Conservation (phyloP, 805 yeast species). For the Pichia eremophila region DNA sequence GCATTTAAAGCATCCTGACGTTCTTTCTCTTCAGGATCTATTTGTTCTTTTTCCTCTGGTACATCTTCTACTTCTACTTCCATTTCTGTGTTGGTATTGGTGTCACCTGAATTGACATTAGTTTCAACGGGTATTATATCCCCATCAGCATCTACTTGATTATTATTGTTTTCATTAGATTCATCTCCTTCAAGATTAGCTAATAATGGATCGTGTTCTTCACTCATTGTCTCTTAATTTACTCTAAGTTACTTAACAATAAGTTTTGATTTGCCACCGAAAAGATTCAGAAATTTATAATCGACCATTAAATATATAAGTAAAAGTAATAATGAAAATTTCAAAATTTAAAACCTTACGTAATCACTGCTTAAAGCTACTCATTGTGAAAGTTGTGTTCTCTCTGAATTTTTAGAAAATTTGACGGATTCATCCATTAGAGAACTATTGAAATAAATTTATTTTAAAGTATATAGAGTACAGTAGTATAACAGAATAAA, state of each 20-base stretch:
- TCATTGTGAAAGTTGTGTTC: too few species aligned
- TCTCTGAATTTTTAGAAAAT: too few species aligned
- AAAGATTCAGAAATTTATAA: not conserved
- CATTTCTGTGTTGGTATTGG: not conserved
- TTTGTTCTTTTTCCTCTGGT: conserved; percentile 1
- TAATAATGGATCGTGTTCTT: conserved; percentile 67
- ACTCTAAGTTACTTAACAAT: too few species aligned
- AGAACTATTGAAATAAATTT: too few species aligned
- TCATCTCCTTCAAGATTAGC: conserved; percentile 47
- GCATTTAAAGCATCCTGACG: conserved; percentile 69
- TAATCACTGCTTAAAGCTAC: too few species aligned
- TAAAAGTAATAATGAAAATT: not conserved
- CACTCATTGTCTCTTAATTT: conserved; percentile 18
- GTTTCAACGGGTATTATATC: not conserved
- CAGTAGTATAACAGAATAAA: not conserved
- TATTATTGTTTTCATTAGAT: not conserved
- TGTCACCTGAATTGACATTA: not conserved
- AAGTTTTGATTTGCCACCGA: conserved; percentile 1
- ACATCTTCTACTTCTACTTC: not conserved
- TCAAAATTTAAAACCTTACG: too few species aligned
- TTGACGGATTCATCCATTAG: too few species aligned
- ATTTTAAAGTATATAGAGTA: too few species aligned
- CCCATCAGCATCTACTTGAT: conserved; percentile 4
- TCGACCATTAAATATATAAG: too few species aligned
- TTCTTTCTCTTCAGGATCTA: conserved; percentile 17